Percentiles rank a stretch among this genome's conserved stretches.
Evolutionary conservation across 257 asterid species (phyloP).

Genomic region (Solanum pennellii): DNA sequence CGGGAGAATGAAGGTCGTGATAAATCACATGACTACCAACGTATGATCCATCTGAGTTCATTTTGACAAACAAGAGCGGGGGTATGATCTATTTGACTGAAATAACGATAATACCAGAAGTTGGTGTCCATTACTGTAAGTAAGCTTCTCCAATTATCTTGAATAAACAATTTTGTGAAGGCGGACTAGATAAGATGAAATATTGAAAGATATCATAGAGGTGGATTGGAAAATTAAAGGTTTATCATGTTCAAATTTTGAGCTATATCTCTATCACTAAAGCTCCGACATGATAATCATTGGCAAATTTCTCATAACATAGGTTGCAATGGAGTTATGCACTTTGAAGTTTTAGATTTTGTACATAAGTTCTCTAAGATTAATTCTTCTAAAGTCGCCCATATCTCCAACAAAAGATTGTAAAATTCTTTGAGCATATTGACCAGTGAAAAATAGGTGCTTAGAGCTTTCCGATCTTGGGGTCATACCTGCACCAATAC

Average conservation of each 20-base stretch:
- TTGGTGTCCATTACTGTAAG: too few relatives aligned
- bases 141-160: too few relatives aligned
- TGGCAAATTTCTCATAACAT: neutral
- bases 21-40: too few relatives aligned
- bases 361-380: neutral
- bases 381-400: neutral
- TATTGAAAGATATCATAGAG: neutral
- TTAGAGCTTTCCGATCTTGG: neutral
- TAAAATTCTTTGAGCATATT: neutral
- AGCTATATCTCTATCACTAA: neutral
- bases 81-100: too few relatives aligned
- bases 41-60: too few relatives aligned
- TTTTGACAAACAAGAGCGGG: too few relatives aligned
- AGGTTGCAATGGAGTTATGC: neutral
- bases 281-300: neutral
- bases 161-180: neutral
- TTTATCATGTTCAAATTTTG: neutral
- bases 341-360: neutral
- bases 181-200: neutral
- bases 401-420: neutral
- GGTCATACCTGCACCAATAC: neutral
- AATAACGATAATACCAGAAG: too few relatives aligned
- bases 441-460: neutral
- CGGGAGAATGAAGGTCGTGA: too few relatives aligned
- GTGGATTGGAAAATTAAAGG: neutral